Base-by-base conservation (phyloP, 805 yeast species). In the Yarrowia sp. region DNA sequence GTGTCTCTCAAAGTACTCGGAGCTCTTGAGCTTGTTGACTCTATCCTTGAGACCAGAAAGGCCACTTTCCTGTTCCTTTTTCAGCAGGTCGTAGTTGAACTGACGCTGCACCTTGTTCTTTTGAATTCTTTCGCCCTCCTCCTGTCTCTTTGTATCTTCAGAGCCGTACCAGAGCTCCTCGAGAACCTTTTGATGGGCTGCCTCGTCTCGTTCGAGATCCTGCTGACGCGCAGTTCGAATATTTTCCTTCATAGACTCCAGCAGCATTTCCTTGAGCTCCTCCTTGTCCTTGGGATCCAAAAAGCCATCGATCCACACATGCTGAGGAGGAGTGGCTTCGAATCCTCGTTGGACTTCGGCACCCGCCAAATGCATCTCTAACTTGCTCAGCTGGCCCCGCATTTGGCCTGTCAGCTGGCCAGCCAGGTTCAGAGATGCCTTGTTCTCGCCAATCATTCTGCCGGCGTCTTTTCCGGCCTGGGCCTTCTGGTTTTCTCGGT, bases 271-370 rank as follows among this genome's bases (percentile, higher is more conserved):
- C 49, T 43, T 58, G 8, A 58, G 34, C 52, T 58, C 65, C 1
- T 58, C 42, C 52, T 58, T 58, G 34, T 58, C 65, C 40, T 43
- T 42, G 42, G 65, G 65, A 13, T 58, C 65, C 50, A 58, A 33
- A 19, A 17, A 43, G 40, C 65, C 65, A 2, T 58, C 65, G 33
- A 44, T 24, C 65, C 65, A 44, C 30, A 58, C 30, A 24, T 58
- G 65, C 30, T 34, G 20, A 1, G 65, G 65, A 12, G 49, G 65
- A 3, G 50, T 3, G 10, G 34, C 49, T 19, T 39, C 65, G 34
- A 42, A 43, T 4, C 52, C 65, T 9, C 9, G 52, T 30, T 58
- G 65, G 2, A 43, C 52, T 19, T 20, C 52, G 3, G 65, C 65
- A 8, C 65, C 65, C 14, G 65, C 30, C 65, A 58, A 17, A n/a